Base-by-base conservation (phyloP, 768 basidiomycete species). In the Xanthoconium stramineum region DNA sequence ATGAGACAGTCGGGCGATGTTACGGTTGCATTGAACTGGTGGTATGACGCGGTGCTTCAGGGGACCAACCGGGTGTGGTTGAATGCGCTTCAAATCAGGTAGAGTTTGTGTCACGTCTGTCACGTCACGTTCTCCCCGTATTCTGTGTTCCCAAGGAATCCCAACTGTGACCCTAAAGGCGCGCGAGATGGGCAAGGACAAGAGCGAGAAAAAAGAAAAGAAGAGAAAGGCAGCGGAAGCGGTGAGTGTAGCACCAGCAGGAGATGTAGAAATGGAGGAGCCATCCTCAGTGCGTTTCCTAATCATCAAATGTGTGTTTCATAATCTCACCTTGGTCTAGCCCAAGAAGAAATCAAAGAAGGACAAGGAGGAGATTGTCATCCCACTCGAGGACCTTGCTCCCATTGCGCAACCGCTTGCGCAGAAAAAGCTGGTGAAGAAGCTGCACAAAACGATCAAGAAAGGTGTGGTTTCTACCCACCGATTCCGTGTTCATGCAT, bases 331-430 rank as follows among this genome's bases (percentile, higher is more conserved):
- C 15, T 44, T 36, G 24, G 36, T 50, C 29, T 42, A 77, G 73
- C 68, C 72, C 2, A 59, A 72, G 56, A 89, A 88, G 75, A 89
- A 88, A 70, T 65, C 69, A 29, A 87, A 82, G 69, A 84, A 82
- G 61, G 83, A 81, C 57, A 87, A 80, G 69, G 67, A 66, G 39
- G 86, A 86, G 55, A 75, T 88, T 52, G 71, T 78, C 17, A 83
- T 94, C 40, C 80, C 88, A 3, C 58, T 86, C 1, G 91, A 90
- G 61, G 91, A 94, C 61, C 80, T 98, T 36, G 92, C 93, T 6
- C 94, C 95, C n/a, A 83, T 99, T 52, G 97, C 97, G 7, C 85
- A 86, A 61, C 97, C 97, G 8, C 78, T 99, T 37, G 97, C 97
- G 20, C 86, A 88, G 71, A 91, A 87, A 78, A 99, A 98, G 75